Conservation (phyloP, 345 rosid species). For the Eutrema heterophyllum region DNA sequence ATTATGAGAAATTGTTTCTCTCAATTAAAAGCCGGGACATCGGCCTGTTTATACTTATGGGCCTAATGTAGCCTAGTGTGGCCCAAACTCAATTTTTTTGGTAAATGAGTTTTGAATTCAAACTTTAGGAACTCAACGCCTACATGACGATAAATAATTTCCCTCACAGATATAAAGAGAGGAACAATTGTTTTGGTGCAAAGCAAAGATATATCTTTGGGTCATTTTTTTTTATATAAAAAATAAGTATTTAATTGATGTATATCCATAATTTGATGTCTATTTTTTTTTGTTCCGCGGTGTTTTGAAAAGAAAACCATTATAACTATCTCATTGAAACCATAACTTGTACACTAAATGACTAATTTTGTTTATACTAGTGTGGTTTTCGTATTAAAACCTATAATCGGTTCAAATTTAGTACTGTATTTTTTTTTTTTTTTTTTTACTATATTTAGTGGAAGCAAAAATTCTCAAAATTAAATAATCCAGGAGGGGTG, state of each 20-base stretch:
- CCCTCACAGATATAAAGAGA: background rate
- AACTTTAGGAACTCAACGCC: background rate
- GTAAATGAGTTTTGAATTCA: background rate
- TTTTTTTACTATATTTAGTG: background rate
- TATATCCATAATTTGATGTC: background rate
- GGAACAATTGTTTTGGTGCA: background rate
- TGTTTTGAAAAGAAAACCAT: too few relatives aligned
- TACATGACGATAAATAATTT: background rate
- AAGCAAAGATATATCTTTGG: too few relatives aligned
- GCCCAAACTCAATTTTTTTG: background rate
- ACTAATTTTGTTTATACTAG: background rate
- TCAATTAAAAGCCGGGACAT: background rate
- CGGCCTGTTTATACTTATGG: background rate
- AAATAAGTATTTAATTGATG: too few relatives aligned
- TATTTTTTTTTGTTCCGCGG: background rate
- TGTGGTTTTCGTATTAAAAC: background rate
- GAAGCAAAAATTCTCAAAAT: background rate
- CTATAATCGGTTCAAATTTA: background rate
- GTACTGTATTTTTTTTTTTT: background rate
- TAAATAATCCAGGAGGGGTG: slow-evolving; percentile 25
- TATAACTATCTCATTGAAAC: background rate
- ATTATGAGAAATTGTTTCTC: background rate
- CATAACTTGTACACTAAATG: too few relatives aligned
- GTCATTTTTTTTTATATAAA: too few relatives aligned
- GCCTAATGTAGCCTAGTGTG: background rate